A percentile compares a stretch with the other conserved stretches of the same genome.
Evolutionary conservation across 1,139 yeast genomes (phyloP).

Genomic region (Insectozyma bohioensis): DNA sequence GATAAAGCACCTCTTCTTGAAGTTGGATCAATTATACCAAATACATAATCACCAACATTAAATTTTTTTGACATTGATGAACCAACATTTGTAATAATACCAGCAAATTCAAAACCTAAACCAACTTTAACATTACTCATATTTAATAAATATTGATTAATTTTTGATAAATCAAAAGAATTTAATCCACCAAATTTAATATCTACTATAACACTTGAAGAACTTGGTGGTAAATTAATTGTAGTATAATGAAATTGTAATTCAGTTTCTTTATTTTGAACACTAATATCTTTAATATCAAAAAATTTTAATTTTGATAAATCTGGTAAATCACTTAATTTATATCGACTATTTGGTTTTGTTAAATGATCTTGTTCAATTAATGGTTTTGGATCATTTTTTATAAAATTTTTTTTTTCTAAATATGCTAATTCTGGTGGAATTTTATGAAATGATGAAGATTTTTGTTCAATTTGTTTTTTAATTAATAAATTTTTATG

Average conservation of each 20-base stretch:
- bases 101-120: slow-evolving; percentile 44
- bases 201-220: slow-evolving; percentile 35
- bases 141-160: slow-evolving; percentile 37
- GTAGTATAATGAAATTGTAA: slow-evolving; percentile 43
- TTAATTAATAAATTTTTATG: slow-evolving; percentile 27
- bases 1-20: slow-evolving; percentile 40
- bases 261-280: slow-evolving; percentile 43
- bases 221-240: slow-evolving; percentile 35
- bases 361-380: slow-evolving; percentile 5
- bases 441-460: slow-evolving; percentile 40
- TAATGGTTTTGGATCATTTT: slow-evolving; percentile 16
- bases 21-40: slow-evolving; percentile 36
- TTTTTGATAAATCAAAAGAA: slow-evolving; percentile 39
- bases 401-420: slow-evolving; percentile 21
- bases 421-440: slow-evolving; percentile 46
- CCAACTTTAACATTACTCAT: slow-evolving; percentile 41
- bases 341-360: slow-evolving; percentile 10
- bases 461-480: slow-evolving; percentile 26
- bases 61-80: slow-evolving; percentile 22
- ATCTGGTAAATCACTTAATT: slow-evolving; percentile 13
- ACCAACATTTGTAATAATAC: slow-evolving; percentile 35
- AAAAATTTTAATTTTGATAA: slow-evolving; percentile 33
- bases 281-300: slow-evolving; percentile 42
- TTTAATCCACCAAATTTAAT: slow-evolving; percentile 39
- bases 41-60: slow-evolving; percentile 35